Evolutionary conservation across 108 stramenopile species (phyloP).

Genomic region (Nitzschia palea): DNA sequence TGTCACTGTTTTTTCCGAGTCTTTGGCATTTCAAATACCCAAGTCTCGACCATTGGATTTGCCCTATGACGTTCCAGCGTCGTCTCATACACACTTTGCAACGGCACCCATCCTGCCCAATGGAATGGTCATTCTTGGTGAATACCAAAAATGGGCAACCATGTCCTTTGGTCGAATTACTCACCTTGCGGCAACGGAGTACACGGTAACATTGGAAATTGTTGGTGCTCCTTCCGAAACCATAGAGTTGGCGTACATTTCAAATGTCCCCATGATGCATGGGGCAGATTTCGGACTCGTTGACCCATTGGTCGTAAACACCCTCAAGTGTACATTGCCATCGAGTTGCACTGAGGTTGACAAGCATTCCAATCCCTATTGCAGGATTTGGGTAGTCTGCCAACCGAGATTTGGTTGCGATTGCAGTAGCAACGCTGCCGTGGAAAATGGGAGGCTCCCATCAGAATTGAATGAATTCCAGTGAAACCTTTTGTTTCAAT

Average conservation of each 20-base stretch:
- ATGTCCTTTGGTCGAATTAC: slow-evolving; percentile 14
- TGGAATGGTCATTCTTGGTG: slow-evolving; percentile 17
- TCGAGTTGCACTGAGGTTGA: not conserved
- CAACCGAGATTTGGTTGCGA: not conserved
- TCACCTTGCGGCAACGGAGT: not conserved
- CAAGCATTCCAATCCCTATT: not conserved
- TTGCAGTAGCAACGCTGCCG: not conserved
- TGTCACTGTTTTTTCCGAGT: slow-evolving; percentile 9
- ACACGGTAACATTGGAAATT: not conserved
- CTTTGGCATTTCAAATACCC: slow-evolving; percentile 1
- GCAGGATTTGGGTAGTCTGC: not conserved
- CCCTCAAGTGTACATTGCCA: not conserved
- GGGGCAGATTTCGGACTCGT: not conserved
- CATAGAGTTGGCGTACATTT: not conserved
- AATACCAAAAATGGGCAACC: slow-evolving; percentile 17
- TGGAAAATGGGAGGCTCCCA: not conserved
- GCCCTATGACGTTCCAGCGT: slow-evolving; percentile 3
- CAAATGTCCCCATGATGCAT: too few relatives aligned
- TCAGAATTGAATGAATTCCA: not conserved
- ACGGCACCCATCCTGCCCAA: slow-evolving; percentile 14
- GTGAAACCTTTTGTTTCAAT: not conserved
- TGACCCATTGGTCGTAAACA: not conserved
- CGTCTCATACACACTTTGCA: slow-evolving; percentile 15
- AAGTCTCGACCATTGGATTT: slow-evolving; percentile 6
- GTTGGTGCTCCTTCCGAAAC: slow-evolving; percentile 10